These are phyloP conservation scores for Stephania japonica DNA, from an alignment of 164 flowering plant genomes.

Conservation along the genomic window DNA sequence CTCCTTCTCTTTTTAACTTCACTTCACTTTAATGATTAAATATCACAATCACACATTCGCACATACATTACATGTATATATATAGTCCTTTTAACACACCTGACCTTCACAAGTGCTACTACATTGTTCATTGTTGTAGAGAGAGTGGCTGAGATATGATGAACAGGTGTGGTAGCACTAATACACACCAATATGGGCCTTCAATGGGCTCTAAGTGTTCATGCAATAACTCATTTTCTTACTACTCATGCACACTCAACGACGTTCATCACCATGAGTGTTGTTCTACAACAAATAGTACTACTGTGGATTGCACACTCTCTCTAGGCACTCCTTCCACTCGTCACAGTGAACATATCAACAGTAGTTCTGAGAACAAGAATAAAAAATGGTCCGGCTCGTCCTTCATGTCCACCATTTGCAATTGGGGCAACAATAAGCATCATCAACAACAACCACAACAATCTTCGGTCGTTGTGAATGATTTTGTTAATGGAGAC, in stretches of 20 bases:
- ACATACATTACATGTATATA: too few species aligned
- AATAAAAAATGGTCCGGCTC: slow-evolving; percentile 8
- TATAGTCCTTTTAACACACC: too few species aligned
- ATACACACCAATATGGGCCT: neutral
- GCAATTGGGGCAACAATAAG: slow-evolving; percentile 55
- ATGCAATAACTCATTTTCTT: too few species aligned
- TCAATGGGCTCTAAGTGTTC: too few species aligned
- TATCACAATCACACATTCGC: too few species aligned
- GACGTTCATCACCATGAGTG: too few species aligned
- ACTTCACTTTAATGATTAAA: neutral
- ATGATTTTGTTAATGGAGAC: slow-evolving; percentile 27
- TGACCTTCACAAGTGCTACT: too few species aligned
- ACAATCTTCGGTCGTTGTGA: slow-evolving; percentile 19
- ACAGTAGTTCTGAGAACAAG: too few species aligned
- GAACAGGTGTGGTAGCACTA: slow-evolving; percentile 41
- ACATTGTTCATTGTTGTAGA: too few species aligned
- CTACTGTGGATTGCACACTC: slow-evolving; percentile 92
- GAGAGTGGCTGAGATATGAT: slow-evolving; percentile 8
- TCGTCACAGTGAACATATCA: slow-evolving; percentile 29
- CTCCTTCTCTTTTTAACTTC: neutral
- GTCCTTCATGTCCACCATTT: slow-evolving; percentile 38
- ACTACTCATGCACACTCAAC: too few species aligned
- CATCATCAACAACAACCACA: slow-evolving; percentile 22
- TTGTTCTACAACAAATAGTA: neutral
- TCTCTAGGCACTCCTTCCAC: slow-evolving; percentile 94